Percentiles rank a stretch among this genome's conserved stretches.
These are phyloP conservation scores for Closterium sp. DNA, from an alignment of 139 green algal genomes.

Conservation along the genomic window DNA sequence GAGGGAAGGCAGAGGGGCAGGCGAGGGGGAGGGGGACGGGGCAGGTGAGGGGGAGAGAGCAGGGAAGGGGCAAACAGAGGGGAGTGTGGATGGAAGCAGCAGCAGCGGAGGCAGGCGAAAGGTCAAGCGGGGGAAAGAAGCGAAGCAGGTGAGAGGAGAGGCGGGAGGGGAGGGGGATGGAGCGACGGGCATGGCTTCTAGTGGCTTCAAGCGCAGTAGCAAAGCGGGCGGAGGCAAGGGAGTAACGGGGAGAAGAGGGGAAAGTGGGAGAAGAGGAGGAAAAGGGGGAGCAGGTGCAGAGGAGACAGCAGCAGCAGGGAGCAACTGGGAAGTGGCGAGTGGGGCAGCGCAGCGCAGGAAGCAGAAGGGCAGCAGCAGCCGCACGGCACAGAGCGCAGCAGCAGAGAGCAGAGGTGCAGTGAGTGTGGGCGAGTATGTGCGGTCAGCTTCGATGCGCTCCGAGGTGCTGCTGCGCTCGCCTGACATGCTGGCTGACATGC, in stretches of 20 bases:
- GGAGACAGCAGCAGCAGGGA: not conserved
- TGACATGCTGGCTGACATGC: not conserved
- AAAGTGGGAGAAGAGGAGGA: not conserved
- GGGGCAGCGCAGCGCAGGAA: too few relatives aligned
- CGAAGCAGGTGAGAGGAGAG: not conserved
- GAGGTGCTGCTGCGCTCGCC: not conserved
- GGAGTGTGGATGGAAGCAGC: too few relatives aligned
- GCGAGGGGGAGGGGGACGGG: not conserved
- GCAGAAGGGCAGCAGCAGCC: too few relatives aligned
- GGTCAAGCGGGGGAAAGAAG: not conserved
- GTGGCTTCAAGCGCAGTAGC: not conserved
- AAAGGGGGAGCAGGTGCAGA: not conserved
- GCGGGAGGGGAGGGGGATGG: too few relatives aligned
- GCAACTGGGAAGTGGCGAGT: too few relatives aligned
- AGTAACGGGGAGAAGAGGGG: not conserved
- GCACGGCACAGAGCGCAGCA: too few relatives aligned
- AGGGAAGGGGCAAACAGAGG: too few relatives aligned
- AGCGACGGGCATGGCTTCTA: not conserved
- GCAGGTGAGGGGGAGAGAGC: not conserved
- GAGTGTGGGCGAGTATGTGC: not conserved
- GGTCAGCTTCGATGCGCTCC: not conserved
- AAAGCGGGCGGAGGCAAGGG: not conserved
- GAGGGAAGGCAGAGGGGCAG: not conserved
- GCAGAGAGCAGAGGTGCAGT: too few relatives aligned
- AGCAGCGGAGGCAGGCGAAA: not conserved